Base-by-base conservation (phyloP, 2,329 filamentous ascomycete species). In the Fragosphaeria purpurea region DNA sequence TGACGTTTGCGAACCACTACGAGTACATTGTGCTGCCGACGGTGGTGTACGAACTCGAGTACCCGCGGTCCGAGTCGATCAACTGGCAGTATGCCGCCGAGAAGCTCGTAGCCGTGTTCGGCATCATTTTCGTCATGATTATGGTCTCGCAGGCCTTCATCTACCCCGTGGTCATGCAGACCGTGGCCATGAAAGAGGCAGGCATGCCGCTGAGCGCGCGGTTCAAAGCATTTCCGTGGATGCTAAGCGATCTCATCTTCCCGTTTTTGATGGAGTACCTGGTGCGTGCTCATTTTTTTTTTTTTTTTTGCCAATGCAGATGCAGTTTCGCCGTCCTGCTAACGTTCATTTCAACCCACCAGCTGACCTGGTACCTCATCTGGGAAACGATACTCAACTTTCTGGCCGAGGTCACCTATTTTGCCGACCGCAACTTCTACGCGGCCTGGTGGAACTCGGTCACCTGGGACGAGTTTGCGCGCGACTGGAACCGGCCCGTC, bases 201-300 rank as follows among this genome's bases (percentile, higher is more conserved):
- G 79, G 79, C 6, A 71, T 85, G 63, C 70, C 81, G 0, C 68
- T 86, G 6, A 64, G 69, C 4, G 70, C 79, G 53, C 75, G 86
- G 44, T 77, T 87, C 60, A 68, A 67, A 51, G 77, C 82, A 52
- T 88, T 89, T 53, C 86, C 86, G 0, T 86, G 82, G 76, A 76
- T 90, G 50, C 67, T 88, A n/a, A 76, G 74, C 53, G 85, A 90
- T 58, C 73, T 91, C 53, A 73, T 88, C 7, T 88, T 90, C 54
- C 86, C 86, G 0, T 83, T 91, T 55, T 79, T 90, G 67, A 80
- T 88, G 66, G 85, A 90, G 62, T 88, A 88, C 55, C 66, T 90
- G 48, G 70, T 73, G 56, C 56, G 65, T 53, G 31, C 31, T 13
- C 4, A 35, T 31, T 13, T 40, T 11, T 31, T 31, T 10, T 32